Base-by-base conservation (phyloP, 2,329 filamentous ascomycete species). In the Tympanopsis confertula region DNA sequence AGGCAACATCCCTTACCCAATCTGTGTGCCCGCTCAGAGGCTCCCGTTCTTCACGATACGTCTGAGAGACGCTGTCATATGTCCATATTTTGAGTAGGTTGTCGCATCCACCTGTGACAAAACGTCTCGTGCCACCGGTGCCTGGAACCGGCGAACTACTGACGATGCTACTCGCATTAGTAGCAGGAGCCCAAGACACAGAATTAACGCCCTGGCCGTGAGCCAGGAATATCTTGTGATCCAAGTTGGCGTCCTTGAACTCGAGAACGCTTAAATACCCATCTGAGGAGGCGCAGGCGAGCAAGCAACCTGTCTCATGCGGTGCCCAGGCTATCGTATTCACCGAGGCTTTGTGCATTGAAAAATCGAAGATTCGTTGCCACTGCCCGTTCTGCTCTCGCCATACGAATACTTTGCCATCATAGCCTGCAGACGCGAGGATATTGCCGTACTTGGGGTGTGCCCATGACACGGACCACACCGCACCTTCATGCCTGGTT, bases 401-500 rank as follows among this genome's bases (percentile, higher is more conserved):
- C 87, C 89, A 98, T 70, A 98, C 94, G 59, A 96, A 79, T 47
- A 98, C 89, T 63, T 94, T 94, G 62, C 89, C 91, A 62, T 98
- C 91, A 66, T 95, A 96, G 47, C 85, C 86, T 38, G 87, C 86
- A 44, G 86, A 94, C 39, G 91, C 91, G 43, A 98, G 81, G 55
- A 98, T 95, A 59, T 89, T 95, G 66, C 91, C 91, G 62, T 94
- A 96, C 59, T 98, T 96, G 45, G 91, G 91, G 56, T 98, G 91
- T 36, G 89, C 88, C 91, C 91, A 98, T 50, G 88, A 83, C 41
- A 96, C 86, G 58, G 86, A 94, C 91, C 91, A 98, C 42, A 98
- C 89, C 22, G 91, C 87, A 45, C 89, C 89, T 61, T 98, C 91
- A 57, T 98, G 91, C 47, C 89, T 94, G 52, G 20, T 35, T 17